A percentile compares a stretch with the other conserved stretches of the same genome.
These are phyloP conservation scores for Paraleonurus japonicus DNA, from an alignment of 257 asterid genomes.

Conservation along the genomic window DNA sequence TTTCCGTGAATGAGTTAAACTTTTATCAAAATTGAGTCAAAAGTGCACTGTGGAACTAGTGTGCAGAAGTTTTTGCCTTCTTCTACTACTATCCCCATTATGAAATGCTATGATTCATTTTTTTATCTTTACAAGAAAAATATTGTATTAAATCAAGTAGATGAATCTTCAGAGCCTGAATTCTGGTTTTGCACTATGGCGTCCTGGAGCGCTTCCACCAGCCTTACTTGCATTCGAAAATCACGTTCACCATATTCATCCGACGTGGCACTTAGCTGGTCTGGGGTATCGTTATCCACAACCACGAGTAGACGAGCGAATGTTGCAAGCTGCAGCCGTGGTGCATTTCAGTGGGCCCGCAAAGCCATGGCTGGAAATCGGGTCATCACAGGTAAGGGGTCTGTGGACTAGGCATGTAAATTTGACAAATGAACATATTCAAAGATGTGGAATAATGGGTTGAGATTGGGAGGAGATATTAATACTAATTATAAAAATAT, in stretches of 20 bases:
- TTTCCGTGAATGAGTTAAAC: too few relatives aligned
- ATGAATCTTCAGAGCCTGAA: conserved; percentile 50
- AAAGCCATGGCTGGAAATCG: conserved; percentile 88
- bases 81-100: not conserved
- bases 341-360: conserved; percentile 91
- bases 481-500: not conserved
- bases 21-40: too few relatives aligned
- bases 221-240: conserved; percentile 77
- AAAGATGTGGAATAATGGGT: conserved; percentile 54
- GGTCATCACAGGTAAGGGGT: conserved; percentile 48
- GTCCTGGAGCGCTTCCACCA: conserved; percentile 82
- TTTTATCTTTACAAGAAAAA: not conserved
- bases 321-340: conserved; percentile 56
- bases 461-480: conserved; percentile 27
- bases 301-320: conserved; percentile 27
- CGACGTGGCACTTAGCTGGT: conserved; percentile 75
- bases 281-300: conserved; percentile 61
- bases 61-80: too few relatives aligned
- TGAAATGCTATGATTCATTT: not conserved
- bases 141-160: not conserved
- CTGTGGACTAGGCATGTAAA: conserved; percentile 73
- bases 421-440: conserved; percentile 53
- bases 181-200: conserved; percentile 62
- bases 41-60: too few relatives aligned
- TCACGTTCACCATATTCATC: conserved; percentile 59